Percentiles rank a stretch among this genome's conserved stretches.
Evolutionary conservation across 1,284 basidiomycete genomes (phyloP).

Genomic region (Austroboletus novae-zelandiae): DNA sequence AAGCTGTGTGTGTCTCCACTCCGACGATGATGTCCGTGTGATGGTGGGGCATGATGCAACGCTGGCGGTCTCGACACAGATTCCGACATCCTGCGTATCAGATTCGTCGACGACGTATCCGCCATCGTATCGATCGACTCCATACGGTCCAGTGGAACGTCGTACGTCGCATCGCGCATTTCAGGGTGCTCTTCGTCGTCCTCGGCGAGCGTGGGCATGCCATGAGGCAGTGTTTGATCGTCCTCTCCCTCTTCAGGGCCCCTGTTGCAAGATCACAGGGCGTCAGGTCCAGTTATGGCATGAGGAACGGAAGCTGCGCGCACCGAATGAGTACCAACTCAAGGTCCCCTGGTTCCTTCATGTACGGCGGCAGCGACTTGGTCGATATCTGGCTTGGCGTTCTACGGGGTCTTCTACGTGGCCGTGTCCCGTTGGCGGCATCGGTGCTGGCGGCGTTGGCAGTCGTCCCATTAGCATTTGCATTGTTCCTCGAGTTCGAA

Average conservation of each 20-base stretch:
- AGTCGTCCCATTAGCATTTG: too few species aligned
- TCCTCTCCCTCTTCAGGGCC: slow-evolving; percentile 41
- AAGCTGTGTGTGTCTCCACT: too few species aligned
- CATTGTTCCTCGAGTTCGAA: neutral
- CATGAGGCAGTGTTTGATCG: slow-evolving; percentile 15
- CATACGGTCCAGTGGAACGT: slow-evolving; percentile 18
- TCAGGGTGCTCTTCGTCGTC: slow-evolving; percentile 21
- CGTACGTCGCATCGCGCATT: slow-evolving; percentile 10
- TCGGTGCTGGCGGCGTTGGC: too few species aligned
- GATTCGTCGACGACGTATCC: slow-evolving; percentile 21
- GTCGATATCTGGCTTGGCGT: slow-evolving; percentile 69
- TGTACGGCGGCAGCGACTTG: slow-evolving; percentile 68
- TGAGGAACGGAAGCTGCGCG: slow-evolving; percentile 6
- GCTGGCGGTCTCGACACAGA: slow-evolving; percentile 17
- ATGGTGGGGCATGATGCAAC: slow-evolving; percentile 2
- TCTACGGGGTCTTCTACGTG: slow-evolving; percentile 49
- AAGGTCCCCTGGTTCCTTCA: slow-evolving; percentile 75
- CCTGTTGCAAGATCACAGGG: slow-evolving; percentile 20
- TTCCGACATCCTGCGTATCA: slow-evolving; percentile 15
- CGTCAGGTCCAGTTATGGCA: neutral
- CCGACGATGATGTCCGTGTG: too few species aligned
- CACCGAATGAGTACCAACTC: slow-evolving; percentile 74
- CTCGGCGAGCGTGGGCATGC: slow-evolving; percentile 38
- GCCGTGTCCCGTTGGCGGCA: slow-evolving; percentile 5
- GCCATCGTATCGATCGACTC: slow-evolving; percentile 26